Percentiles rank a stretch among this genome's conserved stretches.
These are phyloP conservation scores for Apiotrichum laibachii DNA, from an alignment of 1,284 basidiomycete species.

Conservation along the genomic window DNA sequence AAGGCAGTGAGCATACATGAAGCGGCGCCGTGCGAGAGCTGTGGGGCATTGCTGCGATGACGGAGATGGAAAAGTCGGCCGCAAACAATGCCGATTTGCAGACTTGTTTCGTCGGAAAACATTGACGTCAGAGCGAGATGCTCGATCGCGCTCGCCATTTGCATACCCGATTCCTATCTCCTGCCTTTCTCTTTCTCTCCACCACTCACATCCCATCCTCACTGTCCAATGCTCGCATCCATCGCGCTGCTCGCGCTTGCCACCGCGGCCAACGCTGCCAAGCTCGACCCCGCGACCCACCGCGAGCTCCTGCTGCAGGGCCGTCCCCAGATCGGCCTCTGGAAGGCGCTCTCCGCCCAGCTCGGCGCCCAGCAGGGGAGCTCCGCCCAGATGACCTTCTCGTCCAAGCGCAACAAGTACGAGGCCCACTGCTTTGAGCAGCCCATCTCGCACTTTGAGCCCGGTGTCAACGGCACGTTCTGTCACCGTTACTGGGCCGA, in stretches of 20 bases:
- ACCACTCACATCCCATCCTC: not conserved
- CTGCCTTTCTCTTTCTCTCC: too few relatives aligned
- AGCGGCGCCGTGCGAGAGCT: too few relatives aligned
- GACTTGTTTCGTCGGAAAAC: too few relatives aligned
- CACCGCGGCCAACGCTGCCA: not conserved
- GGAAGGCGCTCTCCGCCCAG: constrained; percentile 22
- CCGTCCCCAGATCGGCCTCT: constrained; percentile 39
- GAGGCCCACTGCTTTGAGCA: constrained; percentile 67
- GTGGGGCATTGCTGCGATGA: too few relatives aligned
- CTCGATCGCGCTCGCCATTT: too few relatives aligned
- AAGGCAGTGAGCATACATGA: too few relatives aligned
- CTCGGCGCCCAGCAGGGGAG: constrained; percentile 29
- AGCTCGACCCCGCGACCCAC: constrained; percentile 27
- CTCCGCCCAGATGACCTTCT: constrained; percentile 8
- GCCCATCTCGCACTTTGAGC: constrained; percentile 69
- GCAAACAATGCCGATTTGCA: too few relatives aligned
- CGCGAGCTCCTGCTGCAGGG: constrained; percentile 33
- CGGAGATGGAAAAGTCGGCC: too few relatives aligned
- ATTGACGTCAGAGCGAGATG: too few relatives aligned
- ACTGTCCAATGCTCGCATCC: constrained; percentile 5
- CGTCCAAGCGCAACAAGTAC: constrained; percentile 21
- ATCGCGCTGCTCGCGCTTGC: constrained; percentile 4
- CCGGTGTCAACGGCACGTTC: constrained; percentile 50
- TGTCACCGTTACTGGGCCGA: constrained; percentile 77
- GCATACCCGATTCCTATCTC: too few relatives aligned